These are phyloP conservation scores for Aspergillus hancockii DNA, from an alignment of 495 filamentous ascomycete species.

Conservation along the genomic window DNA sequence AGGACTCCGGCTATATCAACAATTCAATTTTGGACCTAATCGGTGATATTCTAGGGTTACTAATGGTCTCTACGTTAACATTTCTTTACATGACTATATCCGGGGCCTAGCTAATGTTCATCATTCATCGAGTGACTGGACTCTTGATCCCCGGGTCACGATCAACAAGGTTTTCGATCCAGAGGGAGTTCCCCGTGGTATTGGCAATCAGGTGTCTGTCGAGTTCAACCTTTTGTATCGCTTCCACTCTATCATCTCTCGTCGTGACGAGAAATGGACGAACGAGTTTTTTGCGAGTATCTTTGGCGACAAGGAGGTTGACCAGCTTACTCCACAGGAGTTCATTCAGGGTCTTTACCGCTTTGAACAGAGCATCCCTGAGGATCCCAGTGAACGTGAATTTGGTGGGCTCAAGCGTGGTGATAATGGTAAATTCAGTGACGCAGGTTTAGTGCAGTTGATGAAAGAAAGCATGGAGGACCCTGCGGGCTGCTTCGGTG, in stretches of 20 bases:
- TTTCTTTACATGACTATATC: constrained; percentile 32
- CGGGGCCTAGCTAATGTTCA: constrained; percentile 24
- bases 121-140: constrained; percentile 23
- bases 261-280: constrained; percentile 47
- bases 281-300: constrained; percentile 35
- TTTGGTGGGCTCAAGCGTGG: constrained; percentile 15
- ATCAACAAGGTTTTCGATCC: constrained; percentile 8
- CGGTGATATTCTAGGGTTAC: constrained; percentile 21
- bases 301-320: constrained; percentile 33
- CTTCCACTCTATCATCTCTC: constrained; percentile 47
- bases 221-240: constrained; percentile 58
- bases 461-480: constrained; percentile 28
- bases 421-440: constrained; percentile 15
- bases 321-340: constrained; percentile 47
- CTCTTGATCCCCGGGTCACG: constrained; percentile 28
- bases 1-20: background rate
- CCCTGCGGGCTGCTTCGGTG: constrained; percentile 47
- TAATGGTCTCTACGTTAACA: constrained; percentile 30
- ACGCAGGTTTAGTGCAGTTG: constrained; percentile 19
- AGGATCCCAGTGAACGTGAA: constrained; percentile 26
- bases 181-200: constrained; percentile 28
- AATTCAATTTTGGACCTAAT: background rate
- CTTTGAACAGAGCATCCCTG: constrained; percentile 39
- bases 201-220: constrained; percentile 49
- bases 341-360: constrained; percentile 53